Percentiles rank a stretch among this genome's conserved stretches.
Evolutionary conservation across 352 stramenopile species (phyloP).

Genomic region (Phytopythium boreale): DNA sequence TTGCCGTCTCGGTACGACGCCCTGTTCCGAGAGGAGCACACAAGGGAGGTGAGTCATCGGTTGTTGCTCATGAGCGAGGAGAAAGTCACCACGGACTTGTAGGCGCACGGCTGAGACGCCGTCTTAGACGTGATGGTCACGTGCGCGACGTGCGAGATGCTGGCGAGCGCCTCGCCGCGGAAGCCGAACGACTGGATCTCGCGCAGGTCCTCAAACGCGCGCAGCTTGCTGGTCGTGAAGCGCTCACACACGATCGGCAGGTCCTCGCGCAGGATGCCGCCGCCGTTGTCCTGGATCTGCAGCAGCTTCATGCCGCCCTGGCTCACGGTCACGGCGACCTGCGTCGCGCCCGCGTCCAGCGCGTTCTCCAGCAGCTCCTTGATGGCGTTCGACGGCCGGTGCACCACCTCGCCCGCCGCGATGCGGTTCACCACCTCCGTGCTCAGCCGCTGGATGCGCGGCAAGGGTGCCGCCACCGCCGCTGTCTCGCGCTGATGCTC

Average conservation of each 20-base stretch:
- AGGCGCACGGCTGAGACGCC: slow-evolving; percentile 68
- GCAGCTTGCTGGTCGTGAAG: slow-evolving; percentile 98
- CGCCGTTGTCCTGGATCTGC: slow-evolving; percentile 95
- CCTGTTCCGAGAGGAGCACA: slow-evolving; percentile 25
- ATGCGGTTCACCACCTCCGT: slow-evolving; percentile 95
- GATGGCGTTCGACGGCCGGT: slow-evolving; percentile 91
- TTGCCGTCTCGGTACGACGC: slow-evolving; percentile 92
- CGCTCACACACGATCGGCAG: slow-evolving; percentile 95
- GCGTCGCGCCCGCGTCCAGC: slow-evolving; percentile 93
- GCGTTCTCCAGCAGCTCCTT: slow-evolving; percentile 99
- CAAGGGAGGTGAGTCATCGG: not conserved
- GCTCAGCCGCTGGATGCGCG: slow-evolving; percentile 85
- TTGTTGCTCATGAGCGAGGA: not conserved
- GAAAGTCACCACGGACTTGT: slow-evolving; percentile 41
- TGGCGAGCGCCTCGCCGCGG: slow-evolving; percentile 97
- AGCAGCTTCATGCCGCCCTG: slow-evolving; percentile 92
- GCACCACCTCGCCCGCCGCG: slow-evolving; percentile 94
- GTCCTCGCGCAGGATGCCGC: slow-evolving; percentile 91
- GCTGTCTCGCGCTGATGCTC: not conserved
- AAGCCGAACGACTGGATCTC: slow-evolving; percentile 97
- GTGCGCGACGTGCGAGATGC: slow-evolving; percentile 94
- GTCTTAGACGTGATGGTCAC: slow-evolving; percentile 91
- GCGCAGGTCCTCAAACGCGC: slow-evolving; percentile 93
- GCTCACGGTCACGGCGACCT: slow-evolving; percentile 73
- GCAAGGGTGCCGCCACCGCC: slow-evolving; percentile 1